Percentiles rank a stretch among this genome's conserved stretches.
These are phyloP conservation scores for Microsporum audouinii DNA, from an alignment of 2,329 filamentous ascomycete species.

Conservation along the genomic window DNA sequence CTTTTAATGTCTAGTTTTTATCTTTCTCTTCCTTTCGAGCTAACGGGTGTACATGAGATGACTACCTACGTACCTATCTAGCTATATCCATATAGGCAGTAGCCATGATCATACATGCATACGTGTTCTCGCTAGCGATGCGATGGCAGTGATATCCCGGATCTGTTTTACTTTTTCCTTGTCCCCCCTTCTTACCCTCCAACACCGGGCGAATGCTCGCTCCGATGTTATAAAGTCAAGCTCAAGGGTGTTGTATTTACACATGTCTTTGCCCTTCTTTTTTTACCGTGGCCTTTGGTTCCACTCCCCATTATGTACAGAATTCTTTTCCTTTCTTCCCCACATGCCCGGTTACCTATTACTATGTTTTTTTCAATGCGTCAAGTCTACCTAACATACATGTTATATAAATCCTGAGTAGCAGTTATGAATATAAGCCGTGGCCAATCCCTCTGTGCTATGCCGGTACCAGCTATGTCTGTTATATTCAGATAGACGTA, in stretches of 20 bases:
- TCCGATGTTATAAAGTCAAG: neutral
- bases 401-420: neutral
- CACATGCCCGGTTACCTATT: neutral
- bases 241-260: neutral
- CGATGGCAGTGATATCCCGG: neutral
- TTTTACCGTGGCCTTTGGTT: neutral
- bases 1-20: conserved; percentile 1
- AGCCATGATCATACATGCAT: neutral
- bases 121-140: neutral
- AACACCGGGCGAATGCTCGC: neutral
- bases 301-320: neutral
- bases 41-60: neutral
- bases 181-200: neutral
- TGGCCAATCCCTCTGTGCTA: neutral
- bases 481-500: no score
- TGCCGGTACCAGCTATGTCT: no score
- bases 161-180: neutral
- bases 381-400: neutral
- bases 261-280: neutral
- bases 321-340: neutral
- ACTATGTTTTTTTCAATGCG: neutral
- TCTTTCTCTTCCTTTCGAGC: neutral
- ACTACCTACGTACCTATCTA: neutral
- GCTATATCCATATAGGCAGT: neutral
- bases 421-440: neutral